Base-by-base conservation (phyloP, 2,329 filamentous ascomycete species). In the Claviceps fusiformis region DNA sequence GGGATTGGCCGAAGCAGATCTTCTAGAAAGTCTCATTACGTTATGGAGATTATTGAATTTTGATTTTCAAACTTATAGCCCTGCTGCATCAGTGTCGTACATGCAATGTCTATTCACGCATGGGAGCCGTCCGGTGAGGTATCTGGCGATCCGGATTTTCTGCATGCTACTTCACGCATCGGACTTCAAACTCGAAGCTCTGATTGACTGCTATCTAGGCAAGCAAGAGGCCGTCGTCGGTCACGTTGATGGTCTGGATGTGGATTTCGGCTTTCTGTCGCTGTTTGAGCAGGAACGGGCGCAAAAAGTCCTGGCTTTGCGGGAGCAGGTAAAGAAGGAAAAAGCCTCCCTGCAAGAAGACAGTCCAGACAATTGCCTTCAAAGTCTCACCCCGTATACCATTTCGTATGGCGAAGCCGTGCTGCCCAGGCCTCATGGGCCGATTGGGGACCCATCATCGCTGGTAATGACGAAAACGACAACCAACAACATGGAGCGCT, bases 111-210 rank as follows among this genome's bases (percentile, higher is more conserved):
- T 95, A 13, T 86, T 95, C 61, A 72, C 75, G 53, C 79, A 85
- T 65, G 64, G 70, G 50, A 75, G 78, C 60, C 73, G 70, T 56
- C 72, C 79, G 17, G 79, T 95, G 52, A 82, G 87, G 69, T 95
- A 91, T 68, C 75, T 97, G 58, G 86, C 90, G 15, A 79, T 95
- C 55, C 82, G 89, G 59, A 81, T 91, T 57, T 87, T 95, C 60
- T 90, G 86, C 64, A 76, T 89, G 59, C 81, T 89, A 56, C 81
- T 95, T 62, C 82, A 83, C 63, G 87, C 87, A 35, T 86, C 93
- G 4, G 93, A 98, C 68, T 75, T 78, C 59, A 88, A 88, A 59
- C 77, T 87, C 50, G 85, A 95, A 64, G 74, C 79, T 51, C 84
- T 95, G 67, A 70, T 95, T 37, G 70, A 74, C 51, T 75, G 80